Percentiles rank a stretch among this genome's conserved stretches.
phyloP scores from a whole-genome alignment of 2,329 filamentous ascomycete genomes.

The Amylocarpus encephaloides region DNA sequence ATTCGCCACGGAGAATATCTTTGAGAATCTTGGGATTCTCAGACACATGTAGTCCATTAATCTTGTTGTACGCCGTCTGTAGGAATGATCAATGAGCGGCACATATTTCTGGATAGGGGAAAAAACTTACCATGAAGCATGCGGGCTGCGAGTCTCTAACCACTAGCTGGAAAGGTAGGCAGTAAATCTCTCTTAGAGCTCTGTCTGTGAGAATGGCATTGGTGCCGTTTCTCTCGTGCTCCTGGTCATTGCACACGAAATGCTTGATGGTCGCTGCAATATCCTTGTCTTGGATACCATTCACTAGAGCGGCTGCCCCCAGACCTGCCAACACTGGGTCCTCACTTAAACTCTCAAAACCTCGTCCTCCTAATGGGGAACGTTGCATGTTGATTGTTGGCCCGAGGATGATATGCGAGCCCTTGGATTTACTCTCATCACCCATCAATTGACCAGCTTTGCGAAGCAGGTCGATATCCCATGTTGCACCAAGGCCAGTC shows the following conservation, averaged over 20 bases:
- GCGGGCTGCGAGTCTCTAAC: constrained; percentile 37
- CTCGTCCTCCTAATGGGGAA: constrained; percentile 41
- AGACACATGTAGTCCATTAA: constrained; percentile 41
- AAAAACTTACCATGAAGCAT: constrained; percentile 35
- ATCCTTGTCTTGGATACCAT: constrained; percentile 38
- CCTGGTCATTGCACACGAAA: constrained; percentile 41
- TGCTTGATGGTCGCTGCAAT: constrained; percentile 42
- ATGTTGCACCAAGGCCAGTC: constrained; percentile 53
- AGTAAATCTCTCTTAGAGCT: constrained; percentile 39
- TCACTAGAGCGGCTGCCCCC: constrained; percentile 38
- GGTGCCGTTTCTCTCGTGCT: constrained; percentile 34
- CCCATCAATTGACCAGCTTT: constrained; percentile 60
- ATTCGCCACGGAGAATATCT: constrained; percentile 38
- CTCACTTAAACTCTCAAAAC: constrained; percentile 43
- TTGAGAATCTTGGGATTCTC: constrained; percentile 36
- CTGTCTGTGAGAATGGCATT: constrained; percentile 35
- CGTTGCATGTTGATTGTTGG: constrained; percentile 50
- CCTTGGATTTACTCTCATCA: constrained; percentile 60
- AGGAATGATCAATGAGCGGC: neutral
- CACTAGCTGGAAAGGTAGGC: constrained; percentile 41
- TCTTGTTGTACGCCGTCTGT: constrained; percentile 39
- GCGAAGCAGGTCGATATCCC: constrained; percentile 57
- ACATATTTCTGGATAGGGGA: neutral
- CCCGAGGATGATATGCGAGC: constrained; percentile 64
- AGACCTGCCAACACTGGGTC: constrained; percentile 42